Evolutionary conservation across 768 basidiomycete genomes (phyloP), one percentile per base, ranked within the genome.

Genomic region (Termitomyces sp.): DNA sequence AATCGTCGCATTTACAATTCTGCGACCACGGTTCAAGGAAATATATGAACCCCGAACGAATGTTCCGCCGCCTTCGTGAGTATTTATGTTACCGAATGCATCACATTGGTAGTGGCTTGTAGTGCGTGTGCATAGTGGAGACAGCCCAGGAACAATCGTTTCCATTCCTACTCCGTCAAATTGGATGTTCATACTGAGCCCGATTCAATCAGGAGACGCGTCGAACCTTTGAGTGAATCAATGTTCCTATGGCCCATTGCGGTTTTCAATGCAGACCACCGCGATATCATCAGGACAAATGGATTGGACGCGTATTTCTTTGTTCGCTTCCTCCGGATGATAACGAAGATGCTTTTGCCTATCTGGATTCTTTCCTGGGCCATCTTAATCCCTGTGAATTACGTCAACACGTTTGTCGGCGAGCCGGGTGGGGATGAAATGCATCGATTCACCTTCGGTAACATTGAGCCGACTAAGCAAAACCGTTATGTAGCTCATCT

Each of bases 271-370:
- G 78, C 86, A 2, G 81, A 92, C 66, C 83, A 86, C 65, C 72
- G 72, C 30, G 78, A 77, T 24, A 84, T 92, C 57, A 79, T 84
- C 58, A 73, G 75, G 45, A 78, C 81, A 44, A 94, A 94, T 61
- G 93, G 93, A 28, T 76, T 90, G 58, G 96, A 98, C 69, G 90
- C 94, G 16, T 99, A 96, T 73, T 87, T 95, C 67, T 99, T 90
- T 65, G 87, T 97, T 46, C 88, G 93, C 54, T 98, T 91, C 70
- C 77, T 92, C 30, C 84, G 87, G 51, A 86, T 98, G 79, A 89
- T 97, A 83, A 69, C 85, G 51, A 82, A 86, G 62, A 74, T 94
- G 26, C 79, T 98, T 68, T 64, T 95, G 6, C 95, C 97, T 24
- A 92, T 97, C 65, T 99, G 93, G 95, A 60, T 93, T 50, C 28